These are phyloP conservation scores for Litchi chinensis DNA, from an alignment of 345 rosid species.

Conservation along the genomic window DNA sequence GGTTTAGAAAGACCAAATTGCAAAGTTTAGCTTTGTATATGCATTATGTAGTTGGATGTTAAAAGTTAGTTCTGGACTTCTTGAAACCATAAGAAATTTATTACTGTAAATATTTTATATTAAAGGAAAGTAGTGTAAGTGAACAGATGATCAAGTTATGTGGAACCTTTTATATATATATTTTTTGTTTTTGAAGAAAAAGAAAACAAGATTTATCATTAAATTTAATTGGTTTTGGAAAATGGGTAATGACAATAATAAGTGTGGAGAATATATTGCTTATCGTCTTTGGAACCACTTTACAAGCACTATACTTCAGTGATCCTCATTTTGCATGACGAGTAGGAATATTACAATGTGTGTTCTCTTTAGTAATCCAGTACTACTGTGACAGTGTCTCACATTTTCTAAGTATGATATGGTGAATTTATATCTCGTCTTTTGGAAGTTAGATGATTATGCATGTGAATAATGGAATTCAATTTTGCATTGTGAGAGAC, in stretches of 20 bases:
- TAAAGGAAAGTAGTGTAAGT: neutral
- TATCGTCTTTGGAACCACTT: neutral
- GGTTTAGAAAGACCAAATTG: neutral
- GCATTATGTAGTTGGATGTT: neutral
- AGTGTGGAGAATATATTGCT: neutral
- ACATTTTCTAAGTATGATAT: conserved; percentile 1
- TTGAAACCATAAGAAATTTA: neutral
- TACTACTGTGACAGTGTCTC: neutral
- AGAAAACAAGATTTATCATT: neutral
- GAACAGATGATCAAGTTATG: neutral
- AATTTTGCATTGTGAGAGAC: neutral
- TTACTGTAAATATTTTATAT: neutral
- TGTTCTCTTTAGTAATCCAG: neutral
- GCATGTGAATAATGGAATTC: neutral
- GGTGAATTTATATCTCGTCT: neutral
- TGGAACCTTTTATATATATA: neutral
- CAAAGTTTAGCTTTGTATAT: neutral
- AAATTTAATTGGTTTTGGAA: neutral
- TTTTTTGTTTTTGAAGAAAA: neutral
- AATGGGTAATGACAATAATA: neutral
- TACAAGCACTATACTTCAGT: neutral
- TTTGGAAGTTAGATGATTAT: neutral
- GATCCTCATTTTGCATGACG: neutral
- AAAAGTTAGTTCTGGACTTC: neutral
- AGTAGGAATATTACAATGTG: neutral